Base-by-base conservation (phyloP, 108 stramenopile species). In the Cyclotella kingstonii region DNA sequence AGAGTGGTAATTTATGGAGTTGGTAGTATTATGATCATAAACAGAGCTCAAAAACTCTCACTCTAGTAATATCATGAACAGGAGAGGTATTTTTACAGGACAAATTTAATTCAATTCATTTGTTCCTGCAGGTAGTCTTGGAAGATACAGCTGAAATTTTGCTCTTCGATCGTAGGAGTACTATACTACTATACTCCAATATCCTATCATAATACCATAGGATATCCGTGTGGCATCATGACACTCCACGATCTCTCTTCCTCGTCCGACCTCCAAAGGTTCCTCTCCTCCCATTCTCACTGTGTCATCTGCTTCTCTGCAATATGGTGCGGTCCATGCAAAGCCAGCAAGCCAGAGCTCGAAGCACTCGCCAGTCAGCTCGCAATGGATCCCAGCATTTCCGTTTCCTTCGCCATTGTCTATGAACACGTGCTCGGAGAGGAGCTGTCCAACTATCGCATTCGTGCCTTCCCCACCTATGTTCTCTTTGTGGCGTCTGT, bases 381-480 rank as follows among this genome's bases (percentile, higher is more conserved):
- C 54, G 70, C 26, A 6, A 50, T 65, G 1, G 76, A 80, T 40
- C 39, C 53, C 11, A 52, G 33, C 27, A 41, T 70, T 10, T 26
- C 70, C 41, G 67, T 87, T 10, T 41, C 61, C 4, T 73, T 81
- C 50, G 84, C 76, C 11, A 80, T 86, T 21, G 77, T 81, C 11
- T 84, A 91, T 66, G 89, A 91, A 57, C 70, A 75, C 66, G 75
- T 77, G 33, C 42, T 91, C 4, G 83, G 74, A 14, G 84, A 85
- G 4, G 78, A 53, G 22, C 61, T 91, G 31, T 80, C 80, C n/a
- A 68, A 70, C 19, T 90, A 81, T 64, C 25, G 45, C 2, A 68
- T 93, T 18, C 65, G 73, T 17, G 91, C 91, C 43, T 93, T 90
- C 66, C 91, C 91, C 2, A 90, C 91, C 27, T 89, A 89, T 52